Evolutionary conservation across 73 alveolate species (phyloP).

Genomic region (Paramecium sonneborni): DNA sequence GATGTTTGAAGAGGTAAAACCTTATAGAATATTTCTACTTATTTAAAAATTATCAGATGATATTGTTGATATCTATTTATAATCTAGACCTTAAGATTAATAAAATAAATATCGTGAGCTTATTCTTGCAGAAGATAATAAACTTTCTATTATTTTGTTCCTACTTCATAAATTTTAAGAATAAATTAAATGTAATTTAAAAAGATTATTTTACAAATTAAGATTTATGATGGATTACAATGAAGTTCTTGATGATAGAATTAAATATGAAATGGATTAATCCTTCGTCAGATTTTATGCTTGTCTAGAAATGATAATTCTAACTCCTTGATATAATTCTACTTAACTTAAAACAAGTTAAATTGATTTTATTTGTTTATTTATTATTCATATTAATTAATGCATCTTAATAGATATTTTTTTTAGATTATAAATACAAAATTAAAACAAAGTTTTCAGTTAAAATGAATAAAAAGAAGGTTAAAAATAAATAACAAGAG

Average conservation of each 20-base stretch:
- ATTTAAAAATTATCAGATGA: not conserved
- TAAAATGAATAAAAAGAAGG: no score
- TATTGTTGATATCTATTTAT: not conserved
- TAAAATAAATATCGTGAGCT: not conserved
- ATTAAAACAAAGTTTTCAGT: no score
- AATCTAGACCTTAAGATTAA: slow-evolving; percentile 31
- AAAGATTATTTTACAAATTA: not conserved
- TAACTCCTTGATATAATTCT: not conserved
- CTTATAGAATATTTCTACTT: not conserved
- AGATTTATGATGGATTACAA: slow-evolving; percentile 44
- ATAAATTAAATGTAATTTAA: not conserved
- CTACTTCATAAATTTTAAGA: slow-evolving; percentile 40
- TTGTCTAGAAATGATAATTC: slow-evolving; percentile 28
- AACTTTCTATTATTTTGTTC: not conserved
- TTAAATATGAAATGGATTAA: slow-evolving; percentile 43
- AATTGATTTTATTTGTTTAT: not conserved
- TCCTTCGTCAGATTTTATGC: slow-evolving; percentile 27
- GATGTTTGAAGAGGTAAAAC: not conserved
- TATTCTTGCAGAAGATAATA: slow-evolving; percentile 45
- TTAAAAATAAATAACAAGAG: no score
- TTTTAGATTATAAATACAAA: no score
- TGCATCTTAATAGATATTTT: no score
- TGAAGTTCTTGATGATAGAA: slow-evolving; percentile 44
- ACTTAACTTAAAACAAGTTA: not conserved
- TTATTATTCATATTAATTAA: not conserved